These are phyloP conservation scores for Penicillium daleae DNA, from an alignment of 495 filamentous ascomycete genomes.

Conservation along the genomic window DNA sequence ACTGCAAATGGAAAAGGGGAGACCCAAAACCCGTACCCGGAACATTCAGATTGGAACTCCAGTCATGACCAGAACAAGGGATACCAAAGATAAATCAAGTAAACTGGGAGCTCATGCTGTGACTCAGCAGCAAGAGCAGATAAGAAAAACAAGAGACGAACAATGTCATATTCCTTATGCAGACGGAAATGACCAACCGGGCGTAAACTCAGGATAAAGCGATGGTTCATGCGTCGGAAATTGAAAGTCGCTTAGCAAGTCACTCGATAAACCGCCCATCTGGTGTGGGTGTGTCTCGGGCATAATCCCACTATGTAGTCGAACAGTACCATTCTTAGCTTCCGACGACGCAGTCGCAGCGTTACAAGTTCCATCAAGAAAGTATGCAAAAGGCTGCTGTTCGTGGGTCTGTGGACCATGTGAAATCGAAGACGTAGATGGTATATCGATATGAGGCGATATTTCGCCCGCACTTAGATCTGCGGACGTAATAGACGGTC, in stretches of 20 bases:
- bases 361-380: conserved; percentile 22
- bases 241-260: conserved; percentile 35
- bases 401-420: conserved; percentile 15
- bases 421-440: conserved; percentile 16
- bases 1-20: not conserved
- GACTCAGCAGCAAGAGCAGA: conserved; percentile 18
- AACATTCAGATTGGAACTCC: not conserved
- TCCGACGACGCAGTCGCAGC: conserved; percentile 3
- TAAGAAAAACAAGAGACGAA: not conserved
- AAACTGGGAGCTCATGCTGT: conserved; percentile 5
- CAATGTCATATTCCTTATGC: not conserved
- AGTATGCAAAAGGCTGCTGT: conserved; percentile 23
- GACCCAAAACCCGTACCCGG: not conserved
- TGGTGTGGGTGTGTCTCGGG: conserved; percentile 25
- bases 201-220: conserved; percentile 32
- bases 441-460: conserved; percentile 23
- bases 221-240: conserved; percentile 32
- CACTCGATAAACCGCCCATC: conserved; percentile 27
- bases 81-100: too few relatives aligned
- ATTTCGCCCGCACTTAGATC: conserved; percentile 27
- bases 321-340: conserved; percentile 22
- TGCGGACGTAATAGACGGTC: conserved; percentile 21
- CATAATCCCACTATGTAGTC: conserved; percentile 22
- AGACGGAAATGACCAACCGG: conserved; percentile 40
- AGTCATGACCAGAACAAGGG: too few relatives aligned